Conservation (phyloP, 257 asterid species). For the Paulownia fortunei region DNA sequence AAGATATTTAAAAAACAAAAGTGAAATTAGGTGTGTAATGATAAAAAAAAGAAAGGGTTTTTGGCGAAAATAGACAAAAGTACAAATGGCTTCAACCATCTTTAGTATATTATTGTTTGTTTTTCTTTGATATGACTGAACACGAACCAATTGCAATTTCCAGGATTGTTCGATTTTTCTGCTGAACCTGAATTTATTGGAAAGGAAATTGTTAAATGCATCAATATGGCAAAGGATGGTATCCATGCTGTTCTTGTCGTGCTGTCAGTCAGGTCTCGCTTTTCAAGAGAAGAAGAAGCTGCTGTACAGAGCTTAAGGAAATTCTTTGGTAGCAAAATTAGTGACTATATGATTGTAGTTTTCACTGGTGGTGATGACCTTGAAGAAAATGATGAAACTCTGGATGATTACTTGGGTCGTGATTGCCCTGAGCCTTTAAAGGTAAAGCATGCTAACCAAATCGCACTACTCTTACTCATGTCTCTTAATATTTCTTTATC, state of each 20-base stretch:
- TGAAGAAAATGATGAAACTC: slow-evolving; percentile 64
- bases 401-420: slow-evolving; percentile 65
- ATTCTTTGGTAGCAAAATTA: slow-evolving; percentile 72
- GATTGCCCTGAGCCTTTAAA: slow-evolving; percentile 63
- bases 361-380: slow-evolving; percentile 91
- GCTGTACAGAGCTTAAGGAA: slow-evolving; percentile 64
- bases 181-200: slow-evolving; percentile 66
- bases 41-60: background rate
- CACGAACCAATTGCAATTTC: slow-evolving; percentile 6
- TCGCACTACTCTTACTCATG: background rate
- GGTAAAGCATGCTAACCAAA: slow-evolving; percentile 39
- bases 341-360: slow-evolving; percentile 74
- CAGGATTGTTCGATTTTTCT: slow-evolving; percentile 73
- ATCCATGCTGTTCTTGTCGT: slow-evolving; percentile 90
- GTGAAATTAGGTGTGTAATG: background rate
- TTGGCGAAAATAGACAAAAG: background rate
- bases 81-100: background rate
- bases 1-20: background rate
- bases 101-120: background rate
- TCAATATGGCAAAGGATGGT: slow-evolving; percentile 87
- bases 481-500: background rate
- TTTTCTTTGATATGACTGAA: background rate
- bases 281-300: slow-evolving; percentile 77
- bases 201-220: slow-evolving; percentile 72
- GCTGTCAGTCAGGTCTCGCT: slow-evolving; percentile 73